Evolutionary conservation across 441 rosid species (phyloP).

Genomic region (Populus hybrid): DNA sequence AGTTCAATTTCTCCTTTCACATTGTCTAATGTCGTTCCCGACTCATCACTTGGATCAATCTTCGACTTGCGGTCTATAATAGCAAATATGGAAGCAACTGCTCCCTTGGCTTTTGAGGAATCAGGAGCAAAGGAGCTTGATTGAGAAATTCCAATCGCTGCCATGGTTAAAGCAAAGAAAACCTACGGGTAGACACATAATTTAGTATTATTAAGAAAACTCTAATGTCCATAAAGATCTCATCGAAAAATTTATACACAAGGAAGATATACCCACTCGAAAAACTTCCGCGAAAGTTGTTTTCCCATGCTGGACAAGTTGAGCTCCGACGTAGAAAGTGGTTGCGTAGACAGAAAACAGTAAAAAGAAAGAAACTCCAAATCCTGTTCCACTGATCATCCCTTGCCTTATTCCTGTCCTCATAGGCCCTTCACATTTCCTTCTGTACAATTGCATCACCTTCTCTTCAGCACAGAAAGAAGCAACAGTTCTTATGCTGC

Average conservation of each 20-base stretch:
- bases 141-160: slow-evolving; percentile 58
- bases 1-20: slow-evolving; percentile 66
- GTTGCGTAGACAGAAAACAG: slow-evolving; percentile 47
- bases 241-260: background rate
- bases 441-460: slow-evolving; percentile 55
- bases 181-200: slow-evolving; percentile 57
- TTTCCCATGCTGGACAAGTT: slow-evolving; percentile 46
- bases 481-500: slow-evolving; percentile 82
- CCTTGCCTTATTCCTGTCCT: slow-evolving; percentile 68
- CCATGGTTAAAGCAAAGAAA: slow-evolving; percentile 55
- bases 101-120: slow-evolving; percentile 46
- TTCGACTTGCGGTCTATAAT: slow-evolving; percentile 52
- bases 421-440: slow-evolving; percentile 69
- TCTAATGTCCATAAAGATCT: background rate
- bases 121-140: slow-evolving; percentile 56
- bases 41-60: slow-evolving; percentile 58
- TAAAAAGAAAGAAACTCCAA: slow-evolving; percentile 59
- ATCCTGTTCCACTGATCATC: slow-evolving; percentile 57
- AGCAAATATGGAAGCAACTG: slow-evolving; percentile 59
- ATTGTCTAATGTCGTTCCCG: slow-evolving; percentile 41
- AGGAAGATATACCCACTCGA: slow-evolving; percentile 33
- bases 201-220: slow-evolving; percentile 38
- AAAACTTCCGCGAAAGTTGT: slow-evolving; percentile 55
- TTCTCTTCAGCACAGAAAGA: slow-evolving; percentile 82
- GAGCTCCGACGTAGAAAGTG: slow-evolving; percentile 77